These are phyloP conservation scores for Cyberlindnera mississippiensis DNA, from an alignment of 805 yeast species.

Conservation along the genomic window DNA sequence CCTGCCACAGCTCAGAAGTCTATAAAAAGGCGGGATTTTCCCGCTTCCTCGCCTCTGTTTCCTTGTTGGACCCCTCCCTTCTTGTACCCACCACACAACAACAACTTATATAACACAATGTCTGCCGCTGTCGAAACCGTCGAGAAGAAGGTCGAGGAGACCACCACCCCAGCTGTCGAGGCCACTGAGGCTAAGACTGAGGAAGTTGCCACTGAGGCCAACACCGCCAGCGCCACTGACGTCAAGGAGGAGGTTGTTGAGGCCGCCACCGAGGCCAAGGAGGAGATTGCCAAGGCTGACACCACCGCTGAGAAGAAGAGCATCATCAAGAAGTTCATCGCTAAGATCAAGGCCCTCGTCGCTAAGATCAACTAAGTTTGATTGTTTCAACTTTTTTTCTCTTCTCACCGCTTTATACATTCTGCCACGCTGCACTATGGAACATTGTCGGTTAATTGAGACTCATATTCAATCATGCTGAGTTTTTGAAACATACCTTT, in stretches of 20 bases:
- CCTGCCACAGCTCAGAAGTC: not conserved
- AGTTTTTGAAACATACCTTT: too few species aligned
- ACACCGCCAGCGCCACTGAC: conserved; percentile 2
- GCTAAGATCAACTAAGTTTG: conserved; percentile 8
- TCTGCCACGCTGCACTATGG: too few species aligned
- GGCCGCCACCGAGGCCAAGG: conserved; percentile 14
- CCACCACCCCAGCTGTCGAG: conserved; percentile 16
- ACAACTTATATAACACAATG: conserved; percentile 10
- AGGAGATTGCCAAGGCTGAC: conserved; percentile 13
- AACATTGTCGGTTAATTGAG: too few species aligned
- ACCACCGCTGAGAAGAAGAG: conserved; percentile 24
- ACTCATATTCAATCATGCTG: too few species aligned
- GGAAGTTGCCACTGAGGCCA: conserved; percentile 16
- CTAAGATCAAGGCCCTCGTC: conserved; percentile 22
- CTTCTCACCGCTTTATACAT: too few species aligned
- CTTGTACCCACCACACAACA: not conserved
- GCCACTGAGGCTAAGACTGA: conserved; percentile 17
- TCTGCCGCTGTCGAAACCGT: conserved; percentile 23
- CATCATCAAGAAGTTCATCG: conserved; percentile 22
- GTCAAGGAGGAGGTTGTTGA: conserved; percentile 15
- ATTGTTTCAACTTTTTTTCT: too few species aligned
- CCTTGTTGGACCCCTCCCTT: conserved; percentile 1
- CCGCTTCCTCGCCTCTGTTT: conserved; percentile 1
- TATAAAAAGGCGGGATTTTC: conserved; percentile 10
- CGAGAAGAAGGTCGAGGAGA: conserved; percentile 21